Conservation (phyloP, 2,329 filamentous ascomycete species). For the Cytospora piceae region DNA sequence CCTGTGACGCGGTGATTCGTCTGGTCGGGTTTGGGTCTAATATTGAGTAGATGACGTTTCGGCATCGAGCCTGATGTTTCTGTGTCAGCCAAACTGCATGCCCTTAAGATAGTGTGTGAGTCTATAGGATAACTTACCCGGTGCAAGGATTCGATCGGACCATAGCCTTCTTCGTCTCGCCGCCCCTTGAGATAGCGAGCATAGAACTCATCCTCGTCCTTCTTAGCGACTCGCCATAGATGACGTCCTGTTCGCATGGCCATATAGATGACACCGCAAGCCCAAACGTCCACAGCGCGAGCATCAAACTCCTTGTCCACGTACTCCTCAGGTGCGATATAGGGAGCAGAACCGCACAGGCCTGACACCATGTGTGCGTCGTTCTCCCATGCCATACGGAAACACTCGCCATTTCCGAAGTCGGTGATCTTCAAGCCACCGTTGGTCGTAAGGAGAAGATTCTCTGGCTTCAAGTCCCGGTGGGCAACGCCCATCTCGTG, state of each 20-base stretch:
- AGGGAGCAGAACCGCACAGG: slow-evolving; percentile 93
- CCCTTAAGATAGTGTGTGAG: too few species aligned
- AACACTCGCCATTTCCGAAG: slow-evolving; percentile 98
- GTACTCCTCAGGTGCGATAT: slow-evolving; percentile 97
- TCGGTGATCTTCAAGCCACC: slow-evolving; percentile 97
- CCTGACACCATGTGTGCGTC: slow-evolving; percentile 98
- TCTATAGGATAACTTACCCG: slow-evolving; percentile 65
- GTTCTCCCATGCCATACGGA: slow-evolving; percentile 99
- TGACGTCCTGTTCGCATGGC: slow-evolving; percentile 97
- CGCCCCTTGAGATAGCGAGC: slow-evolving; percentile 90
- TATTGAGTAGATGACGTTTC: slow-evolving; percentile 98
- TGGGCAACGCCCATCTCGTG: slow-evolving; percentile 99
- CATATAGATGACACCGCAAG: slow-evolving; percentile 99
- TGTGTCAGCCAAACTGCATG: neutral
- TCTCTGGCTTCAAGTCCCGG: slow-evolving; percentile 95
- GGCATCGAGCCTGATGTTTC: slow-evolving; percentile 77
- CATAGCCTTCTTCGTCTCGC: slow-evolving; percentile 92
- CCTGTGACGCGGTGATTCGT: slow-evolving; percentile 93
- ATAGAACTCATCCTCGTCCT: slow-evolving; percentile 97
- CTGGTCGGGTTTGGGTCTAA: slow-evolving; percentile 91
- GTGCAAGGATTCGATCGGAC: slow-evolving; percentile 92
- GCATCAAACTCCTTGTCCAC: slow-evolving; percentile 95
- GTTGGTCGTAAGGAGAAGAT: slow-evolving; percentile 88
- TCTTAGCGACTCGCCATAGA: slow-evolving; percentile 95
- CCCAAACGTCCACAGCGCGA: slow-evolving; percentile 97